Base-by-base conservation (phyloP, 1,139 yeast species). In the Nakaseomyces delphensis region DNA sequence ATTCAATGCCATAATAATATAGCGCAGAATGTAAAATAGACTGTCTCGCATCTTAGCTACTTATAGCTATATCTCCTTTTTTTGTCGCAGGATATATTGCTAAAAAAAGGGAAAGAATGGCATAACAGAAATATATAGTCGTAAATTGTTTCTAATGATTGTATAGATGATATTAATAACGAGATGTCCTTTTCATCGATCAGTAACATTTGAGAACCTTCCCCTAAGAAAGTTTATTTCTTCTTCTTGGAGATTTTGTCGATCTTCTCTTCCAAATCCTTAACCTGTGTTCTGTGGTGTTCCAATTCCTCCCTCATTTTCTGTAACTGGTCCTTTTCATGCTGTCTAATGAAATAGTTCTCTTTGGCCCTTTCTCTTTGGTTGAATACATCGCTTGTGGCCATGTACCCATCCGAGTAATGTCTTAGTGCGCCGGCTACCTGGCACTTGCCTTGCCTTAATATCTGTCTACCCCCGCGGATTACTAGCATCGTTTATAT, bases 361-460 rank as follows among this genome's bases (percentile, higher is more conserved):
- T 80, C 87, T 55, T 73, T 73, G 47, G 85, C 85, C 67, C 74
- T 74, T 65, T 80, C 87, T 59, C 86, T 78, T 63, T 78, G 74
- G 56, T 69, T 65, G 65, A 76, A 76, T 9, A 33, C 21, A 30
- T 38, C 28, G n/a, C 36, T 28, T 8, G 37, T 20, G 18, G 37
- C 39, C 32, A 19, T 21, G 36, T 31, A 18, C 13, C 31, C 25
- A n/a, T 36, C 32, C 28, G 39, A 18, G 38, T 18, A 18, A 14
- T 36, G 36, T 33, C 37, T 33, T 3, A 33, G 16, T 8, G 35
- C 35, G 15, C 7, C 18, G 14, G 18, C n/a, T n/a, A n/a, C 13
- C 13, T 31, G 35, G 14, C 20, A 31, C 35, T 31, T 31, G 7
- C 35, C 23, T 18, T 31, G 35, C 18, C 35, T 31, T 15, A 33